Conservation (phyloP, 495 filamentous ascomycete species). For the Clavariopsis aquatica region DNA sequence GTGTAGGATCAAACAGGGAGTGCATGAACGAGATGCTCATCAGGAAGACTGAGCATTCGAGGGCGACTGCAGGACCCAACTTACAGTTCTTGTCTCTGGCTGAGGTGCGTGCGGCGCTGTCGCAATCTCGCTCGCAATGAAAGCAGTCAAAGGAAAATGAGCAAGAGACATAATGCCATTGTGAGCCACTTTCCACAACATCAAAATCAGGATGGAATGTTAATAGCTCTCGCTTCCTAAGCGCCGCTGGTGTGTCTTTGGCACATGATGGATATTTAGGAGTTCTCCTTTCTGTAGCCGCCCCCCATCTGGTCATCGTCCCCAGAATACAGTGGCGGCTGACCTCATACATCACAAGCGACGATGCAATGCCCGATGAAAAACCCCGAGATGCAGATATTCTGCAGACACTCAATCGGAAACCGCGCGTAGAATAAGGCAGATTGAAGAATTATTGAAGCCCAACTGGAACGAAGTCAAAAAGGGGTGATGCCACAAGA, state of each 20-base stretch:
- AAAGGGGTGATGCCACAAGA: too few species aligned
- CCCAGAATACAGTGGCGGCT: not conserved
- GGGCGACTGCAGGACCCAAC: not conserved
- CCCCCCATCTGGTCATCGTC: not conserved
- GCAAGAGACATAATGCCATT: not conserved
- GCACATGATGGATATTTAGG: not conserved
- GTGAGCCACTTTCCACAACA: not conserved
- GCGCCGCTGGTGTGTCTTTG: not conserved
- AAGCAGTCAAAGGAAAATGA: not conserved
- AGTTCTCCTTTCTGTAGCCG: not conserved
- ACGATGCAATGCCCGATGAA: not conserved
- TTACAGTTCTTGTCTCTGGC: not conserved
- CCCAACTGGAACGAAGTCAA: not conserved
- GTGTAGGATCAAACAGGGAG: not conserved
- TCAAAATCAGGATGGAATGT: not conserved
- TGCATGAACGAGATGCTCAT: conserved; percentile 7
- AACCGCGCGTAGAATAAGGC: not conserved
- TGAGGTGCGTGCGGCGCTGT: not conserved
- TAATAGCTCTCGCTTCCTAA: not conserved
- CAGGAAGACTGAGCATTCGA: not conserved
- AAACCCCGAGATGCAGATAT: not conserved
- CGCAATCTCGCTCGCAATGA: not conserved
- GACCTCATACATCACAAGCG: not conserved
- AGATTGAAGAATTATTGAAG: not conserved
- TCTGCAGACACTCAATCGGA: not conserved